phyloP scores from a whole-genome alignment of 2,329 filamentous ascomycete species.

The Fusarium ambrosium region DNA sequence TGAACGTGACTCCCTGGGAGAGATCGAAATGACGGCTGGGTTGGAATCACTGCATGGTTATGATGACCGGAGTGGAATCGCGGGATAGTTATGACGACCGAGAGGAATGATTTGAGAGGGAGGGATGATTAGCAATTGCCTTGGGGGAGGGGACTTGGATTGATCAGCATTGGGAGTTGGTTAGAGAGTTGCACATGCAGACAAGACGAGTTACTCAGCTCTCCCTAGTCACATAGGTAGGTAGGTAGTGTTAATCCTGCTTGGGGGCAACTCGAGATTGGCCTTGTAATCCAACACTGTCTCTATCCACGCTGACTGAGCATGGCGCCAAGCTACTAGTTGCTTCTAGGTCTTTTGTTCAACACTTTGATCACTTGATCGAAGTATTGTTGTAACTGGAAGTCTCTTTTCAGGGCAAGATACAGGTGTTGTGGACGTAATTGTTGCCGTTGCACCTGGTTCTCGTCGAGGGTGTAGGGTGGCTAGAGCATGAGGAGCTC shows the following conservation, averaged over 20 bases:
- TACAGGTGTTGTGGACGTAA: not conserved
- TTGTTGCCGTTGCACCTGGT: not conserved
- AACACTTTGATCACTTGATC: not conserved
- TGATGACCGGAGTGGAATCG: constrained; percentile 15
- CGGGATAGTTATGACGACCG: constrained; percentile 20
- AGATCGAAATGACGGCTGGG: constrained; percentile 12
- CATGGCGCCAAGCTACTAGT: not conserved
- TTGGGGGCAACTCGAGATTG: not conserved
- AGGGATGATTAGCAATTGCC: constrained; percentile 3
- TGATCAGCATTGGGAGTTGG: constrained; percentile 4
- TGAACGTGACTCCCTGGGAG: constrained; percentile 15
- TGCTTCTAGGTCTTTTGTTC: not conserved
- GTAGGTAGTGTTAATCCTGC: not conserved
- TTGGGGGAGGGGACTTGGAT: not conserved
- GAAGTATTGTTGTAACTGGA: not conserved
- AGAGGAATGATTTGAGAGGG: not conserved
- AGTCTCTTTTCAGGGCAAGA: not conserved
- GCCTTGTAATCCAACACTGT: not conserved
- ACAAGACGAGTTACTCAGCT: not conserved
- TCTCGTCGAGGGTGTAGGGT: not conserved
- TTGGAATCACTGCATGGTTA: constrained; percentile 10
- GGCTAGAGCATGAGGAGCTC: not conserved
- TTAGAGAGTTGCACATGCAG: not conserved
- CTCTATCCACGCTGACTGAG: not conserved
- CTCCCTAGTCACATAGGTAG: not conserved